Conservation (phyloP, 306 rosid species). For the Fragaria nilgerrensis region DNA sequence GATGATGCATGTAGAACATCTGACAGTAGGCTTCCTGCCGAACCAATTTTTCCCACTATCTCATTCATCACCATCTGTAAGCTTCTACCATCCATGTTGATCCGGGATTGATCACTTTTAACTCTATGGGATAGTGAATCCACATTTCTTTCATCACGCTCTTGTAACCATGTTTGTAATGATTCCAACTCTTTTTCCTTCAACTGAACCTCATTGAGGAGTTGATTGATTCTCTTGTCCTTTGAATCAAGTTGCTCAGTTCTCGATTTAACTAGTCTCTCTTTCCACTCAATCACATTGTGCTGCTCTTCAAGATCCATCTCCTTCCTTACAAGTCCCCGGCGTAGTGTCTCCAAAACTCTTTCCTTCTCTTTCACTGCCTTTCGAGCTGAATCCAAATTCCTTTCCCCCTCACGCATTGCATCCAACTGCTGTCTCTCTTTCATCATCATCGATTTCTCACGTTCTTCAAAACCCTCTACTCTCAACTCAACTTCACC, state of each 20-base stretch:
- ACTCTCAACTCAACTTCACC: background rate
- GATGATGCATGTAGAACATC: slow-evolving; percentile 30
- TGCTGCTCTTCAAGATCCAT: background rate
- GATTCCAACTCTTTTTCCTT: slow-evolving; percentile 7
- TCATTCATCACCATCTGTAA: slow-evolving; percentile 30
- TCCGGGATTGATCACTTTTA: background rate
- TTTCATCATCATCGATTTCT: background rate
- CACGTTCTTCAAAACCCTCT: background rate
- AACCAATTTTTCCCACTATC: slow-evolving; percentile 30
- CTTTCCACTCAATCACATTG: background rate
- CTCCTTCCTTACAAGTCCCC: background rate
- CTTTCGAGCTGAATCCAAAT: background rate
- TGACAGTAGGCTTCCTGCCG: slow-evolving; percentile 12
- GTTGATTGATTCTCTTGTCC: slow-evolving; percentile 9
- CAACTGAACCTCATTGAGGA: slow-evolving; percentile 30
- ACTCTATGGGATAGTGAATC: slow-evolving; percentile 16
- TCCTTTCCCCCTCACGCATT: background rate
- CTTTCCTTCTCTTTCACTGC: background rate
- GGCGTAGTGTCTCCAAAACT: background rate
- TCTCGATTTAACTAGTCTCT: background rate
- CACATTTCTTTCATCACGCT: background rate
- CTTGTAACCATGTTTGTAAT: background rate
- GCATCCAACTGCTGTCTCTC: background rate
- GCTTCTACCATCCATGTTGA: slow-evolving; percentile 19
- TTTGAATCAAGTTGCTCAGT: slow-evolving; percentile 10